Percentiles rank a stretch among this genome's conserved stretches.
Conservation (phyloP, 371 early-diverging fungal species). For the Mortierella sp. region DNA sequence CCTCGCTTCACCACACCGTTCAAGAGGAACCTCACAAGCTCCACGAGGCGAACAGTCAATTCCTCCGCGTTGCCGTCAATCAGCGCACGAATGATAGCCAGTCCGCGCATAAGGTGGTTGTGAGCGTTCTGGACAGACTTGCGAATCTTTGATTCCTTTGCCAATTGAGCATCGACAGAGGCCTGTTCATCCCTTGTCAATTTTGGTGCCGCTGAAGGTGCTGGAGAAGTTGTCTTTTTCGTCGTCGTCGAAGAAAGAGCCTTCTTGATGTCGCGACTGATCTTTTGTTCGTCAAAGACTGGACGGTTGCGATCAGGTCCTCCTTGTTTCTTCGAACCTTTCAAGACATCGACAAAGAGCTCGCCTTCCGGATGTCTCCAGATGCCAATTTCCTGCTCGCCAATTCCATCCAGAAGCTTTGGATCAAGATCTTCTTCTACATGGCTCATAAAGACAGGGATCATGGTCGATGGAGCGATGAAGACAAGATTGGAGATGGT, state of each 20-base stretch:
- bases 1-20: constrained; percentile 63
- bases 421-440: constrained; percentile 60
- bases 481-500: constrained; percentile 69
- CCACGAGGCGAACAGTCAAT: constrained; percentile 57
- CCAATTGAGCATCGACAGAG: constrained; percentile 76
- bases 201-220: constrained; percentile 59
- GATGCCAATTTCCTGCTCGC: constrained; percentile 64
- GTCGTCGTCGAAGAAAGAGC: constrained; percentile 76
- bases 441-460: constrained; percentile 58
- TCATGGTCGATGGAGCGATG: constrained; percentile 60
- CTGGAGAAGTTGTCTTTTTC: constrained; percentile 26
- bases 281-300: constrained; percentile 78
- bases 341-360: constrained; percentile 70
- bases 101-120: constrained; percentile 64
- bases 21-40: constrained; percentile 60
- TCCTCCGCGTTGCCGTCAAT: constrained; percentile 68
- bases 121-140: constrained; percentile 66
- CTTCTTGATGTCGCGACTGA: constrained; percentile 87
- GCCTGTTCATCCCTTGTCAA: constrained; percentile 86
- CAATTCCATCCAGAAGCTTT: constrained; percentile 59
- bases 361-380: constrained; percentile 79
- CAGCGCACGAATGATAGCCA: constrained; percentile 74
- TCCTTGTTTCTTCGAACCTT: constrained; percentile 58
- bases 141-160: constrained; percentile 82
- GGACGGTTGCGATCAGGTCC: constrained; percentile 64